Base-by-base conservation (phyloP, 495 filamentous ascomycete species). In the Halenospora varia region DNA sequence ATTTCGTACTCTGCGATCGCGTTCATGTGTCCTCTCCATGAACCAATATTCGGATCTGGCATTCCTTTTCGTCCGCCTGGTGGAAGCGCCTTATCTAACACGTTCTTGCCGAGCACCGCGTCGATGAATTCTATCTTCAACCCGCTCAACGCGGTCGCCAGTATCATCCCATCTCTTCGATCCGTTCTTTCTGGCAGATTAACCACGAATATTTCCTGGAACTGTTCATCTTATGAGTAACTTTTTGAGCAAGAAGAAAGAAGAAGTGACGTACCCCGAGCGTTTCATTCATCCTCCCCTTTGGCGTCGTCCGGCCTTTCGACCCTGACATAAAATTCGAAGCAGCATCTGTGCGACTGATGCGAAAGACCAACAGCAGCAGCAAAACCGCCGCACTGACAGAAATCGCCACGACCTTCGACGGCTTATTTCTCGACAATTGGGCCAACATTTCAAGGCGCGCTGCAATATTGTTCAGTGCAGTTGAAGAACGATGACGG, bases 21-120 rank as follows among this genome's bases (percentile, higher is more conserved):
- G 54, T 73, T 71, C 56, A 71, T 68, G 54, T 74, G 70, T 17
- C 68, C 66, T 23, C 72, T 58, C 72, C 70, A 73, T 46, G 65
- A 67, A 11, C 72, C 70, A 22, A 74, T 51, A 35, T 68, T 55
- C 17, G 60, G 60, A 15, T 67, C 65, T 35, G 29, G 29, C 29
- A 35, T 35, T 13, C 29, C 29, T 35, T 13, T 13, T 13, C 29
- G 29, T 35, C 29, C 29, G 4, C 29, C 29, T 6, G 26, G 25
- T 8, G 67, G 65, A 2, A 66, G 25, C 18, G 69, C 73, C 48
- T 73, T 72, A 42, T 62, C 55, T 13, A 66, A 61, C 10, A 74
- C 63, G 23, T 56, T 56, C n/a, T 62, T 60, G 18, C 68, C 70
- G 22, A 56, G 65, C 19, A 76, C 71, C 1, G 71, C 72, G 22